Evolutionary conservation across 1,284 basidiomycete species (phyloP), one percentile per base, ranked within the genome.

Genomic region (Irpex lacteus): DNA sequence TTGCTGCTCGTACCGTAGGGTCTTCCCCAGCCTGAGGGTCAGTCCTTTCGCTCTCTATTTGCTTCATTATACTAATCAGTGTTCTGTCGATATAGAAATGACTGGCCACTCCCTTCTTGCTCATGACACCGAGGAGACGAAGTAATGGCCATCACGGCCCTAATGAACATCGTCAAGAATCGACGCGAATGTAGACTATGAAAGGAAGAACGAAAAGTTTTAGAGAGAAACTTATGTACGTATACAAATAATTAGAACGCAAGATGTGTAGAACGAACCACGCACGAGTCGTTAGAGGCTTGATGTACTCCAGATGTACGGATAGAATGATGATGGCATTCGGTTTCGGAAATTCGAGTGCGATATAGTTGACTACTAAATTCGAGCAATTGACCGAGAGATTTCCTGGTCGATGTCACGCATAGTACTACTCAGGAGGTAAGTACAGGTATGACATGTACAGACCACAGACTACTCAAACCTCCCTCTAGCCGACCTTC

Each of bases 21-120:
- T 34, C 70, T 90, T 52, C 73, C 81, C 4, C 77, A 88, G 67
- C 88, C 88, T 8, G 80, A 87, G 70, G 85, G 87, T 86, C 66
- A 64, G 82, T 73, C 47, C 34, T 60, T 60, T 7, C 26, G n/a
- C 19, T 11, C 13, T 50, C 2, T 34, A 47, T 2, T 58, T 15
- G 47, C 53, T 54, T 21, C 18, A 4, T 53, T 1, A 34, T 9
- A 21, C 21, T 53, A 9, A 52, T 21, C 47, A 64, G 37, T 64
- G 55, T 18, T 62, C 68, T 34, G 6, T 52, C 18, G 37, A 56
- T 66, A 37, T 69, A 85, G 85, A 87, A 68, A 87, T 87, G 85
- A 79, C 80, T 9, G 85, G 85, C 40, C 80, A 83, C 59, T 86
- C 85, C 40, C 73, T 87, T 21, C 75, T 86, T 18, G 76, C 15